Evolutionary conservation across 495 filamentous ascomycete genomes (phyloP), one percentile per base, ranked within the genome.

Genomic region (Aspergillus ostianus): DNA sequence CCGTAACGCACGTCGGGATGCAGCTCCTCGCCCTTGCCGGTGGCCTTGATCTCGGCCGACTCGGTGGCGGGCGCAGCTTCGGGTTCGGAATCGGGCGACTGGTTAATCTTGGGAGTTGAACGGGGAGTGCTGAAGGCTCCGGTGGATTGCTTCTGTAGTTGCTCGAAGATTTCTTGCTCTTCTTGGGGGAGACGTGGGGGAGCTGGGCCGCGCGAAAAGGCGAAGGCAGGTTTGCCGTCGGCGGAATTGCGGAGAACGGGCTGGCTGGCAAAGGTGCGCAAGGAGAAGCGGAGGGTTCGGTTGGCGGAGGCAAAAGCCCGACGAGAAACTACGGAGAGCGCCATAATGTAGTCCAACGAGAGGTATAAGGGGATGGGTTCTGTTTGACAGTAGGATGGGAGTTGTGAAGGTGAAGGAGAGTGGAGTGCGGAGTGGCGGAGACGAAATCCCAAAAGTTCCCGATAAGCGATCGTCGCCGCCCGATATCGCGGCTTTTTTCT

Each of bases 121-220:
- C 77, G 75, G 0, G 87, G 83, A 13, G 86, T 89, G 67, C 84
- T 87, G 73, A 92, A 91, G 13, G 89, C 88, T 19, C 89, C 88
- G 0, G 85, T 88, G 0, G 88, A 90, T 51, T 82, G 71, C 27
- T 73, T 72, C 62, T 97, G 93, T 8, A 98, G 87, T 2, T 86
- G 81, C 73, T 98, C 93, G 72, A 95, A 97, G 54, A 96, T 87
- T 70, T 91, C 90, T 78, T 98, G 93, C 65, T 97, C 89, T 73
- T 89, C 86, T 60, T 90, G 85, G 4, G 93, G 89, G 4, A 97
- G 88, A 15, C 89, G 87, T 0, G 90, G 92, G 8, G 93, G 93
- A 6, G 93, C 76, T 18, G 93, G 92, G 9, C 79, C 76, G 12
- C 75, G 70, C 27, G 64, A 63, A 59, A 82, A 78, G 48, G 71